Evolutionary conservation across 2,329 filamentous ascomycete species (phyloP).

Genomic region (Neofusicoccum parvum): DNA sequence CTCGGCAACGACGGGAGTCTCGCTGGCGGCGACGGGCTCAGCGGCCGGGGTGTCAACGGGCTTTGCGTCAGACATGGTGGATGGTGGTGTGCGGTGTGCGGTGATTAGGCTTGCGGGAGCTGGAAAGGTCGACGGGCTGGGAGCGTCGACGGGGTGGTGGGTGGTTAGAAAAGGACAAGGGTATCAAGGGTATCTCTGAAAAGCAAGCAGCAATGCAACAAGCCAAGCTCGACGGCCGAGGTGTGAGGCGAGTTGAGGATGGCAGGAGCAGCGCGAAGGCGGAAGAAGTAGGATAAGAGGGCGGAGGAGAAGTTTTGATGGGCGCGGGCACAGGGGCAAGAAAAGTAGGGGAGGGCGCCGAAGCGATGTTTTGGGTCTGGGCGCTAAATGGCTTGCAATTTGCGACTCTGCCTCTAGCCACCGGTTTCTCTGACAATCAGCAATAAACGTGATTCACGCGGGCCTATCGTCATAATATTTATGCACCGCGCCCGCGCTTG

Average conservation of each 20-base stretch:
- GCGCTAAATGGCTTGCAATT: slow-evolving; percentile 18
- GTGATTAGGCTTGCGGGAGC: slow-evolving; percentile 4
- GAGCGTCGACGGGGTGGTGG: slow-evolving; percentile 7
- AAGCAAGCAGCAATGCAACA: slow-evolving; percentile 16
- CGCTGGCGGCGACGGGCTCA: slow-evolving; percentile 34
- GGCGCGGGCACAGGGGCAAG: slow-evolving; percentile 11
- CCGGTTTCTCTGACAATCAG: slow-evolving; percentile 17
- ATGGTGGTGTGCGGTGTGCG: neutral
- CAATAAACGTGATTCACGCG: slow-evolving; percentile 21
- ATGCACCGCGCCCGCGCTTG: slow-evolving; percentile 12
- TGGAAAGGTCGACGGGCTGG: neutral
- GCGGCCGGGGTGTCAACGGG: slow-evolving; percentile 26
- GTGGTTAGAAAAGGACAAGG: slow-evolving; percentile 10
- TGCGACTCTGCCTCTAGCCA: slow-evolving; percentile 7
- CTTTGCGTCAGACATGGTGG: slow-evolving; percentile 21
- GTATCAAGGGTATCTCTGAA: slow-evolving; percentile 20
- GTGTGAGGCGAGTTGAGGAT: slow-evolving; percentile 4
- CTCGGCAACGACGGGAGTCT: slow-evolving; percentile 36
- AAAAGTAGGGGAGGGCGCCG: slow-evolving; percentile 12
- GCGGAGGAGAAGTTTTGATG: neutral
- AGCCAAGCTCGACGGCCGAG: slow-evolving; percentile 14
- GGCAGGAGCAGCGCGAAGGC: neutral
- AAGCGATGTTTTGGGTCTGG: slow-evolving; percentile 17
- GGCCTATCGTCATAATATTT: slow-evolving; percentile 20
- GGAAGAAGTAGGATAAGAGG: slow-evolving; percentile 17